Base-by-base conservation (phyloP, 2,329 filamentous ascomycete species). In the Lachnellula occidentalis region DNA sequence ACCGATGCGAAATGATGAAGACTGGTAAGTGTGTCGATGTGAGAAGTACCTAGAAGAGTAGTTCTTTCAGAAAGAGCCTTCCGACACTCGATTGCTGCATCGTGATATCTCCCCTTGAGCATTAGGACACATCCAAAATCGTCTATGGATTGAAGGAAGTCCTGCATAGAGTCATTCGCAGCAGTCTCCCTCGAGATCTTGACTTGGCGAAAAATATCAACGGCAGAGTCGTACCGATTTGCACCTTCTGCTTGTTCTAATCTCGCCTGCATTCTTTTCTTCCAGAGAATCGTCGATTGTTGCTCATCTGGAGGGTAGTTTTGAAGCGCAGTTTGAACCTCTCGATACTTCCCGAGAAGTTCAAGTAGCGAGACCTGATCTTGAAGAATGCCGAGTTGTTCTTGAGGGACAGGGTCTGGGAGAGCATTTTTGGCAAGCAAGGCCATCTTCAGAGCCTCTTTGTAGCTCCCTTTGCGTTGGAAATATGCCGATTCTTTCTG, bases 401-500 rank as follows among this genome's bases (percentile, higher is more conserved):
- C 52, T 4, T 45, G 45, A 8, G 59, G 54, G 19, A 57, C 53
- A 6, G 62, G 54, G 15, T 63, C 57, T 3, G 61, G 60, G 34
- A 66, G 56, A n/a, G 55, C 51, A 39, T 56, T 51, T 31, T 53
- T 50, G 2, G 64, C 64, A n/a, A 57, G 51, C 12, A 55, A 50
- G 9, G 61, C 58, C 58, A 61, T 61, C 15, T 56, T 57, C 43
- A 64, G 27, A n/a, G 62, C 61, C 12, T 63, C 60, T 5, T 47
- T 39, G 36, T 61, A 64, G 8, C 60, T 55, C 4, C 61, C 62
- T 43, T 49, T 59, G 8, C 58, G 48, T 24, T 58, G 58, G 52
- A 64, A 60, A 34, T 58, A 60, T 17, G 54, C 52, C 3, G 62
- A 61, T 41, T 64, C 62, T 34, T 63, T 61, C 27, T 63, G 48